Evolutionary conservation across 2,329 filamentous ascomycete species (phyloP).

Genomic region (Ceratocystis huliohia): DNA sequence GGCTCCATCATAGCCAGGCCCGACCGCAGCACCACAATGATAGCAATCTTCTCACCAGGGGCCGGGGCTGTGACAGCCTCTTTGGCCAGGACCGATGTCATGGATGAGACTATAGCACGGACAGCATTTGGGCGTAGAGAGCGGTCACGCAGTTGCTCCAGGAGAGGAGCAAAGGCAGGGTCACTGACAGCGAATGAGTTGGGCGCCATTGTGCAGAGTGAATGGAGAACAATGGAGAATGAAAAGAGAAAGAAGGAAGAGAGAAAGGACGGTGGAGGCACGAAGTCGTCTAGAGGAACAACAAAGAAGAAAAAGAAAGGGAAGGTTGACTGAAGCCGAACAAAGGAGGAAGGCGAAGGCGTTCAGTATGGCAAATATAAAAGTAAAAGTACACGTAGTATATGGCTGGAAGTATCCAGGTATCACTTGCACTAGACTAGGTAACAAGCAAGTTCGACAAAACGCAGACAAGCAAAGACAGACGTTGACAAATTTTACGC

Average conservation of each 20-base stretch:
- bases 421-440: neutral
- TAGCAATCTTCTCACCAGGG: conserved; percentile 25
- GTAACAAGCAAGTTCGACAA: neutral
- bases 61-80: conserved; percentile 21
- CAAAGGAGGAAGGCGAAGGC: neutral
- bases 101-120: conserved; percentile 22
- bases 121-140: conserved; percentile 22
- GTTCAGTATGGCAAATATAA: neutral
- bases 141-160: conserved; percentile 21
- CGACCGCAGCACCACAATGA: conserved; percentile 29
- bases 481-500: conserved; percentile 11
- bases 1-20: conserved; percentile 31
- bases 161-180: conserved; percentile 16
- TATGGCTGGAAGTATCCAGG: neutral
- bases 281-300: neutral
- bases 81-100: conserved; percentile 25
- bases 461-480: conserved; percentile 1
- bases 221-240: neutral
- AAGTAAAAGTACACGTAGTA: neutral
- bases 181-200: conserved; percentile 15
- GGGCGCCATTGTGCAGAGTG: conserved; percentile 12
- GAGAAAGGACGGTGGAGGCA: neutral
- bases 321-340: neutral
- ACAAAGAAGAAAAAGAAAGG: neutral
- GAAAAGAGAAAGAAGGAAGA: neutral